phyloP scores from a whole-genome alignment of 805 yeast genomes.

The Yamadazyma tumulicola region DNA sequence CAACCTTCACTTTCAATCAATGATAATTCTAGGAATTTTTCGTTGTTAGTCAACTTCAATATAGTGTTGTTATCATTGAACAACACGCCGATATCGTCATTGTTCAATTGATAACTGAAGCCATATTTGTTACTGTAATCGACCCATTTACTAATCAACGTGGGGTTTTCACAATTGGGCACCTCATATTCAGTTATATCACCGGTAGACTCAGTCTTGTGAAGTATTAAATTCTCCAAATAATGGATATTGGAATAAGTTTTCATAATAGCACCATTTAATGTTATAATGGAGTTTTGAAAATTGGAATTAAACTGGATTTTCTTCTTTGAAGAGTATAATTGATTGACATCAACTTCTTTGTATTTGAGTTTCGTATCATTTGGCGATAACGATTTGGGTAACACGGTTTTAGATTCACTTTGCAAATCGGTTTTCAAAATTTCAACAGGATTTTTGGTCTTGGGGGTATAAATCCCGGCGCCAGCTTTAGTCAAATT shows the following conservation, averaged over 20 bases:
- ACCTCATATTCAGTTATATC: too few relatives aligned
- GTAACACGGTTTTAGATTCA: constrained; percentile 69
- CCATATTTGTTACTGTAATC: constrained; percentile 97
- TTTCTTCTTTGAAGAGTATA: constrained; percentile 27
- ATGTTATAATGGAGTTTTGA: constrained; percentile 34
- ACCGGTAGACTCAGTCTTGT: constrained; percentile 23
- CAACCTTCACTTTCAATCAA: constrained; percentile 43
- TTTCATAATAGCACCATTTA: constrained; percentile 36
- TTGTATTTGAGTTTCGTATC: constrained; percentile 84
- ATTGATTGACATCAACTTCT: constrained; percentile 48
- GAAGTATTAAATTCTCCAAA: constrained; percentile 36
- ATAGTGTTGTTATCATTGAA: constrained; percentile 85
- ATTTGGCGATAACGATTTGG: constrained; percentile 89
- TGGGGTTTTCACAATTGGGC: constrained; percentile 53
- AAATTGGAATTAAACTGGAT: constrained; percentile 38
- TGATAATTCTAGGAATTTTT: constrained; percentile 61
- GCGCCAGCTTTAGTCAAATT: constrained; percentile 59
- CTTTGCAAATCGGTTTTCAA: constrained; percentile 66
- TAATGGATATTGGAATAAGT: constrained; percentile 38
- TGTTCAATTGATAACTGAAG: constrained; percentile 85
- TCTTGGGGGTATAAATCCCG: constrained; percentile 54
- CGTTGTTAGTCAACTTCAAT: constrained; percentile 62
- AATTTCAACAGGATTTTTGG: constrained; percentile 65
- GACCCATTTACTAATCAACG: constrained; percentile 91
- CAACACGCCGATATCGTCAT: constrained; percentile 85